Conservation (phyloP, 2,329 filamentous ascomycete genomes). For the Metarhizium sp. region DNA sequence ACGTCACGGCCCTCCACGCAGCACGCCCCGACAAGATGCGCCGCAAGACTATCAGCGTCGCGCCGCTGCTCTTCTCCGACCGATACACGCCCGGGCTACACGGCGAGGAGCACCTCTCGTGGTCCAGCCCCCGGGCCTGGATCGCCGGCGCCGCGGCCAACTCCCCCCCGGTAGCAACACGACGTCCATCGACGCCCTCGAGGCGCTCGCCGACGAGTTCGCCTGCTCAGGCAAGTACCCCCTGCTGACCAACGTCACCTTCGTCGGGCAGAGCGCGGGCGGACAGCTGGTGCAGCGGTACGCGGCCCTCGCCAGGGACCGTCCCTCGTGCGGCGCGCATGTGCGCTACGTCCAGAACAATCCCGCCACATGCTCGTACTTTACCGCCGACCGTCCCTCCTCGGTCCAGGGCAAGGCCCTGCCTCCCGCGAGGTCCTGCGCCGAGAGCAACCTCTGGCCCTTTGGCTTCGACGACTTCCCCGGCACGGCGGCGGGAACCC, state of each 20-base stretch:
- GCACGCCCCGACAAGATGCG: no score
- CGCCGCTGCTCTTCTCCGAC: not conserved
- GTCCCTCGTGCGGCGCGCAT: not conserved
- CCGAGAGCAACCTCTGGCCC: not conserved
- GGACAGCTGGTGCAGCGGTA: not conserved
- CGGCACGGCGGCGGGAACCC: not conserved
- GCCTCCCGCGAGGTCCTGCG: not conserved
- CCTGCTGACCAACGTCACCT: not conserved
- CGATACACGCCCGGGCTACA: not conserved
- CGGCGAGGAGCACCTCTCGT: not conserved
- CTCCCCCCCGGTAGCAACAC: not conserved
- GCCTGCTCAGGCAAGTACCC: not conserved
- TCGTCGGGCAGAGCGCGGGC: not conserved
- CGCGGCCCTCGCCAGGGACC: not conserved
- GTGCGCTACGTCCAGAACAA: not conserved
- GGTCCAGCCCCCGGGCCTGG: not conserved
- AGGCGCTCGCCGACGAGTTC: not conserved
- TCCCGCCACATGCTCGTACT: not conserved
- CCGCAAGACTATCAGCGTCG: not conserved
- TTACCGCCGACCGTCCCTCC: not conserved
- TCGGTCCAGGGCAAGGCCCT: not conserved
- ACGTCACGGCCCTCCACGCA: not conserved
- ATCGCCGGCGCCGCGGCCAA: not conserved
- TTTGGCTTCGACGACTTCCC: not conserved
- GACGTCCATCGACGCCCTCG: not conserved